phyloP scores from a whole-genome alignment of 306 rosid species.

The Pyrus betulifolia region DNA sequence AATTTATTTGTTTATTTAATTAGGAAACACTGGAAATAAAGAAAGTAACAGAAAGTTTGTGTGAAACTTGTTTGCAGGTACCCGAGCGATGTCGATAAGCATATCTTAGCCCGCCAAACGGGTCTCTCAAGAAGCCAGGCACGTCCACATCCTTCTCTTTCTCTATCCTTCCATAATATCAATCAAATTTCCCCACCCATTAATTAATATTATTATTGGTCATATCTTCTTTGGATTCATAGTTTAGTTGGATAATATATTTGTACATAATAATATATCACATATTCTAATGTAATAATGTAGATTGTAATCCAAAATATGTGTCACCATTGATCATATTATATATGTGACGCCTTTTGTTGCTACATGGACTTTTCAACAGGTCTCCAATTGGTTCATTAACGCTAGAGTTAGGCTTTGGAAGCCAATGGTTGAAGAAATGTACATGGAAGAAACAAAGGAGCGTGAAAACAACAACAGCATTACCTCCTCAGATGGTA shows the following conservation, averaged over 20 bases:
- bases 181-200: constrained; percentile 1
- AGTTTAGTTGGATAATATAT: background rate
- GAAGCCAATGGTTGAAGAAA: constrained; percentile 99
- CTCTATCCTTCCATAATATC: background rate
- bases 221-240: constrained; percentile 23
- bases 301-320: background rate
- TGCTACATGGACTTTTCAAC: constrained; percentile 5
- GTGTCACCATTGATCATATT: background rate
- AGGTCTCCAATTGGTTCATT: constrained; percentile 98
- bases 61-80: constrained; percentile 49
- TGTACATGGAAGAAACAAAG: constrained; percentile 78
- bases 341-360: constrained; percentile 9
- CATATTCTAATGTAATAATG: background rate
- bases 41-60: background rate
- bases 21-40: background rate
- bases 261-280: background rate
- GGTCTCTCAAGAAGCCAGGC: constrained; percentile 99
- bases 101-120: constrained; percentile 91
- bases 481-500: constrained; percentile 42
- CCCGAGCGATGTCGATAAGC: constrained; percentile 96
- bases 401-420: constrained; percentile 94
- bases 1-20: background rate
- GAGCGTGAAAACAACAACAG: constrained; percentile 31
- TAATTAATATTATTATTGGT: constrained; percentile 4
- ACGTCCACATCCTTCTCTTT: constrained; percentile 27